Evolutionary conservation across 345 rosid genomes (phyloP).

Genomic region (Rhodamnia rubescens): DNA sequence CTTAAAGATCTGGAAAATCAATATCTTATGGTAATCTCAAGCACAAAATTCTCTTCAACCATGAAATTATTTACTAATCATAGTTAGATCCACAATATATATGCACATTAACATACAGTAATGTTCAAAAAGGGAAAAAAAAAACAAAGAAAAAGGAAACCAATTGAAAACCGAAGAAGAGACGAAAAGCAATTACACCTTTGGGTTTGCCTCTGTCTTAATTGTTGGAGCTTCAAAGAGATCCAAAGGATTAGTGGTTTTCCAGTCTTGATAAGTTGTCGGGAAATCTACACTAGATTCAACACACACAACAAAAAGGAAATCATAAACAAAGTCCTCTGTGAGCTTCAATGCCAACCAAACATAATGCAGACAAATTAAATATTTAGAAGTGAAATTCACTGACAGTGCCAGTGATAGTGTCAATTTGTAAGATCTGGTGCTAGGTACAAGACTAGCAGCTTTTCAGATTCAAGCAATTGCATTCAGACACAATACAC

Average conservation of each 20-base stretch:
- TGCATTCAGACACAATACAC: neutral
- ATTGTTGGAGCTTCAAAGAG: slow-evolving; percentile 65
- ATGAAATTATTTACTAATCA: neutral
- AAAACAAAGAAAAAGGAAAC: neutral
- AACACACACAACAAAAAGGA: neutral
- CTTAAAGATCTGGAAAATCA: neutral
- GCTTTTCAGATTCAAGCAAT: neutral
- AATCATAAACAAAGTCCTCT: neutral
- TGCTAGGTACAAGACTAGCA: neutral
- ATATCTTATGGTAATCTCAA: neutral
- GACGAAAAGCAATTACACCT: slow-evolving; percentile 24
- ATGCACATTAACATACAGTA: neutral
- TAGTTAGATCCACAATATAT: neutral
- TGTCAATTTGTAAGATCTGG: neutral
- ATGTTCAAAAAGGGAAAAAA: neutral
- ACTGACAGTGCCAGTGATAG: neutral
- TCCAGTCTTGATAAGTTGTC: slow-evolving; percentile 67
- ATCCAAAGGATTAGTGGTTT: slow-evolving; percentile 53
- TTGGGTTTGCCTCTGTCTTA: slow-evolving; percentile 75
- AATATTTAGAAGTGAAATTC: neutral
- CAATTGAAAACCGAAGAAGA: neutral
- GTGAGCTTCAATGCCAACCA: neutral
- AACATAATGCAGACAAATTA: neutral
- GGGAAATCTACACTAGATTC: slow-evolving; percentile 90
- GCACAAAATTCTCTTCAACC: neutral